Evolutionary conservation across 257 asterid species (phyloP), one percentile per base, ranked within the genome.

Genomic region (Fraxinus anomala): DNA sequence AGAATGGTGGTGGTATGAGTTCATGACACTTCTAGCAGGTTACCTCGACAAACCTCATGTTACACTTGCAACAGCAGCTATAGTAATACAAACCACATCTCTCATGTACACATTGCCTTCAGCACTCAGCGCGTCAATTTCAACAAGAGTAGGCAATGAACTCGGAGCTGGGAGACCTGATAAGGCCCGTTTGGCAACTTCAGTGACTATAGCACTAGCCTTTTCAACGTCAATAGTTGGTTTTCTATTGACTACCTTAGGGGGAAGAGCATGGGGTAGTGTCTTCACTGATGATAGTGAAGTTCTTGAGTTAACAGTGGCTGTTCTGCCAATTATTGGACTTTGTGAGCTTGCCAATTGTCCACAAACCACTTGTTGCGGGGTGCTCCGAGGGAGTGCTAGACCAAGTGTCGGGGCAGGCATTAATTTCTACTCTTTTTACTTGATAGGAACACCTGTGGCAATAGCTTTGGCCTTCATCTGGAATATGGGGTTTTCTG

Each of bases 1-100:
- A 79, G 99, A 94, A 78, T 94, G 99, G 99, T 94, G 99, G 99
- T 94, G 99, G 99, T 94, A 94, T 44, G 97, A 92, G 76, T 76
- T 94, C 80, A 94, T 94, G 99, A 94, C 95, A 59, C 85, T 94
- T 74, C 82, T 91, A 73, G 89, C 97, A 0, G 99, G 99, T 65
- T 92, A 94, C 85, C 97, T 94, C 63, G 73, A 83, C 78, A 90
- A 84, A 66, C 97, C 97, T 79, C 95, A 87, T 24, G 91, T 88
- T 42, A 91, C 96, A 21, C 94, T 94, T 21, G 96, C 97, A 77
- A 88, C 99, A 70, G 85, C 97, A 70, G 97, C 97, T 59, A 92
- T 92, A 76, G 97, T 94, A 24, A 91, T 92, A 90, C 99, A 94
- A 82, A 94, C 99, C 72, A 94, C 99, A 33, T 94, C 97, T 34